Evolutionary conservation across 495 filamentous ascomycete genomes (phyloP).

Genomic region (Trichoderma orchidacearum): DNA sequence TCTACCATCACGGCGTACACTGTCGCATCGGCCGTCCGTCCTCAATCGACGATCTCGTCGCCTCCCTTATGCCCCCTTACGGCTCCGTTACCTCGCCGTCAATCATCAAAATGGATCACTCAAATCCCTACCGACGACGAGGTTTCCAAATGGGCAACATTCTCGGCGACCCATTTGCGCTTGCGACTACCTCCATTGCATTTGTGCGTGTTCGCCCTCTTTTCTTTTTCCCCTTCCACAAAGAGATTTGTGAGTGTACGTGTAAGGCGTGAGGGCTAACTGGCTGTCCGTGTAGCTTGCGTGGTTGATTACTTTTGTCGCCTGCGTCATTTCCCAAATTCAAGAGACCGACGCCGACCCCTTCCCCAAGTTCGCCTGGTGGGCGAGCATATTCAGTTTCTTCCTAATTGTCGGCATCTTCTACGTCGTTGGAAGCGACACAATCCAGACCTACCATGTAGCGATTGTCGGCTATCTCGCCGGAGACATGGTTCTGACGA

Average conservation of each 20-base stretch:
- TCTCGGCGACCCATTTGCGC: constrained; percentile 88
- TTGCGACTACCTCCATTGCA: constrained; percentile 86
- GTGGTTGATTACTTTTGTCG: constrained; percentile 86
- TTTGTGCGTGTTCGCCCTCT: constrained; percentile 46
- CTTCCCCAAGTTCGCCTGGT: constrained; percentile 86
- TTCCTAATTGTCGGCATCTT: constrained; percentile 68
- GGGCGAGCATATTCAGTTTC: constrained; percentile 73
- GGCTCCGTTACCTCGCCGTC: constrained; percentile 61
- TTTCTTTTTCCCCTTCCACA: not conserved
- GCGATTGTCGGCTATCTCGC: constrained; percentile 83
- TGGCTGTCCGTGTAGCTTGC: constrained; percentile 51
- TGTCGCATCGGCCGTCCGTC: constrained; percentile 1
- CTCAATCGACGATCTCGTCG: not conserved
- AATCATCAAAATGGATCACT: constrained; percentile 67
- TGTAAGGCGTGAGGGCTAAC: not conserved
- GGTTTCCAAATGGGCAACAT: constrained; percentile 74
- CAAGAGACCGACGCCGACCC: constrained; percentile 6
- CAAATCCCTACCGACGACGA: constrained; percentile 35
- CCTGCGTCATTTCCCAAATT: constrained; percentile 62
- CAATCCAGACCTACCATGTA: constrained; percentile 74
- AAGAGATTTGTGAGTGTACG: not conserved
- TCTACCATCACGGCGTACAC: constrained; percentile 2
- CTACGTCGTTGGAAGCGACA: constrained; percentile 68
- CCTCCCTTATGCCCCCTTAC: constrained; percentile 54
- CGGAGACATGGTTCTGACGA: constrained; percentile 69